Evolutionary conservation across 768 basidiomycete species (phyloP).

Genomic region (Boletus rubescentipes): DNA sequence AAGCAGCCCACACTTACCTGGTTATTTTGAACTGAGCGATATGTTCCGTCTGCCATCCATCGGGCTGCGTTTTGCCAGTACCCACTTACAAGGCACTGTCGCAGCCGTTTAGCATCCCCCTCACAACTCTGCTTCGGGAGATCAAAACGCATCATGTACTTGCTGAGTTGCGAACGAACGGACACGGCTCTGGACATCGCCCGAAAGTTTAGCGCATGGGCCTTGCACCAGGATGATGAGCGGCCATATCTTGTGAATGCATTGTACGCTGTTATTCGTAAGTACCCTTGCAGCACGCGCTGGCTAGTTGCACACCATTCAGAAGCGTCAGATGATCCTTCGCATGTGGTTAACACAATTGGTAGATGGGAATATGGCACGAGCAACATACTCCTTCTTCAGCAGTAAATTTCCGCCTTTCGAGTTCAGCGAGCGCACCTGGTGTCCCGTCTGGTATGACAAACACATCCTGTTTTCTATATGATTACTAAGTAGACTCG

Average conservation of each 20-base stretch:
- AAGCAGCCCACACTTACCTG: conserved; percentile 49
- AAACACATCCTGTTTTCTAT: conserved; percentile 71
- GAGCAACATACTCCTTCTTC: conserved; percentile 84
- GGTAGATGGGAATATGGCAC: not conserved
- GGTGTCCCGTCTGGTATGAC: conserved; percentile 82
- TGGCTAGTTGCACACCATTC: conserved; percentile 58
- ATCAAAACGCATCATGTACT: conserved; percentile 90
- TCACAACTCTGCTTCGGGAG: conserved; percentile 84
- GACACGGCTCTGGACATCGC: conserved; percentile 93
- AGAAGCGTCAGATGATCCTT: conserved; percentile 94
- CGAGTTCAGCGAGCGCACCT: conserved; percentile 86
- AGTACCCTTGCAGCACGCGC: not conserved
- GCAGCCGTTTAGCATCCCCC: conserved; percentile 78
- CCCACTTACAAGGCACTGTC: conserved; percentile 88
- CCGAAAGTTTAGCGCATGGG: conserved; percentile 89
- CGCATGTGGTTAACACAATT: not conserved
- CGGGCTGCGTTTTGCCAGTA: conserved; percentile 94
- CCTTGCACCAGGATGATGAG: conserved; percentile 91
- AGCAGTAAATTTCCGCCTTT: conserved; percentile 93
- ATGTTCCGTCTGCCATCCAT: conserved; percentile 92
- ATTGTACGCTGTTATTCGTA: conserved; percentile 72
- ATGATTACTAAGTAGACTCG: not conserved
- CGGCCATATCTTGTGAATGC: conserved; percentile 82
- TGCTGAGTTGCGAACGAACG: conserved; percentile 91
- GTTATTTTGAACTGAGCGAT: conserved; percentile 82